Percentiles rank a stretch among this genome's conserved stretches.
Evolutionary conservation across 2,329 filamentous ascomycete species (phyloP).

Genomic region (Periconia sp.): DNA sequence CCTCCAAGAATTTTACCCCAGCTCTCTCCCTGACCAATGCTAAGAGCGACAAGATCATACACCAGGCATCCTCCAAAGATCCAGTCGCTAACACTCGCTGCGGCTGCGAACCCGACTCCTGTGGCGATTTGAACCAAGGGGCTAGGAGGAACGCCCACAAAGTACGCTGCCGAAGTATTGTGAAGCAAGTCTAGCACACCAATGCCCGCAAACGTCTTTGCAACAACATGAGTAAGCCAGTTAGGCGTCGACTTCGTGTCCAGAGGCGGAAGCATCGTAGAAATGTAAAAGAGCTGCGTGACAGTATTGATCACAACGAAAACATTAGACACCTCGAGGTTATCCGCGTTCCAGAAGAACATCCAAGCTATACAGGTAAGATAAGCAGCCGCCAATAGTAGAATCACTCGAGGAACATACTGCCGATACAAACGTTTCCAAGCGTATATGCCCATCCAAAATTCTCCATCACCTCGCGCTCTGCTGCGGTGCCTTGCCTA

Average conservation of each 20-base stretch:
- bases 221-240: constrained; percentile 63
- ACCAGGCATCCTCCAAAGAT: constrained; percentile 66
- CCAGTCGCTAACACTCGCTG: constrained; percentile 62
- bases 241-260: constrained; percentile 57
- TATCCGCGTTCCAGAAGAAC: constrained; percentile 65
- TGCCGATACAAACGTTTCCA: constrained; percentile 65
- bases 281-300: constrained; percentile 62
- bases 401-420: constrained; percentile 40
- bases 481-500: constrained; percentile 51
- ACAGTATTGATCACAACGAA: constrained; percentile 64
- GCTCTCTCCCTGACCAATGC: constrained; percentile 58
- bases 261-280: constrained; percentile 56
- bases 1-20: constrained; percentile 60
- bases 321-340: constrained; percentile 59
- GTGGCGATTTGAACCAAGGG: constrained; percentile 59
- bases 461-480: constrained; percentile 58
- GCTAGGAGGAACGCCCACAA: constrained; percentile 55
- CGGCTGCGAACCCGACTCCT: constrained; percentile 59
- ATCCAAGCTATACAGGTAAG: constrained; percentile 56
- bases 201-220: constrained; percentile 67
- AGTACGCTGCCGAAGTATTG: constrained; percentile 64
- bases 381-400: background rate
- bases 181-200: constrained; percentile 65
- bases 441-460: constrained; percentile 63
- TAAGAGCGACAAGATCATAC: constrained; percentile 63